Base-by-base conservation (phyloP, 257 asterid genomes). In the Orobanche coerulescens region DNA sequence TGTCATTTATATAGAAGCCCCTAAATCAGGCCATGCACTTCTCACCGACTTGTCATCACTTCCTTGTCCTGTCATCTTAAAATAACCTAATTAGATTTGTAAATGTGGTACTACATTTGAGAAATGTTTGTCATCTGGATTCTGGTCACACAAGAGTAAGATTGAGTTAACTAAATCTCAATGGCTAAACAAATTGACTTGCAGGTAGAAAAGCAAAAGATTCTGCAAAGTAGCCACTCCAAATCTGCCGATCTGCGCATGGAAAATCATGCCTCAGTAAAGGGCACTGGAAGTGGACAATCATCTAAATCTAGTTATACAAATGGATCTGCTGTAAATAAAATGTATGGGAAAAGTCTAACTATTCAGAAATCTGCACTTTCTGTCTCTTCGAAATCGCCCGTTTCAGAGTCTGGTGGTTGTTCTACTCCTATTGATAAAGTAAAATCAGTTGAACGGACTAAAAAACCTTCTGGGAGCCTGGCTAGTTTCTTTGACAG, bases 201-300 rank as follows among this genome's bases (percentile, higher is more conserved):
- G 69, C 75, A 91, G 97, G 96, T 86, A 72, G 98, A 85, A 75
- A 88, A 71, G 71, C 92, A 84, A 81, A 91, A 78, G 82, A 91
- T 88, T 70, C 62, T 88, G 75, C 90, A 65, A 63, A 75, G 79
- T 62, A 78, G 94, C 76, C 67, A 62, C 25, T 72, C 70, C 68
- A 82, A 72, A 55, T 71, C 76, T 6, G 55, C 67, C 59, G 65
- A 74, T 73, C 67, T 68, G 58, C 53, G 39, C 39, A 56, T 30
- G 67, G 87, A 75, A 72, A 76, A 64, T 55, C 68, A 58, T 50
- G 75, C 60, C 44, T 23, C 62, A 67, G 73, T 72, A 53, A 72
- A 69, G 54, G 68, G 63, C 57, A 65, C 53, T 59, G 75, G 71
- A 23, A 78, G 53, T 75, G 49, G 71, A 66, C 71, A 34, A 31